Percentiles rank a stretch among this genome's conserved stretches.
Conservation (phyloP, 768 basidiomycete genomes). For the Pulveroboletus sp. region DNA sequence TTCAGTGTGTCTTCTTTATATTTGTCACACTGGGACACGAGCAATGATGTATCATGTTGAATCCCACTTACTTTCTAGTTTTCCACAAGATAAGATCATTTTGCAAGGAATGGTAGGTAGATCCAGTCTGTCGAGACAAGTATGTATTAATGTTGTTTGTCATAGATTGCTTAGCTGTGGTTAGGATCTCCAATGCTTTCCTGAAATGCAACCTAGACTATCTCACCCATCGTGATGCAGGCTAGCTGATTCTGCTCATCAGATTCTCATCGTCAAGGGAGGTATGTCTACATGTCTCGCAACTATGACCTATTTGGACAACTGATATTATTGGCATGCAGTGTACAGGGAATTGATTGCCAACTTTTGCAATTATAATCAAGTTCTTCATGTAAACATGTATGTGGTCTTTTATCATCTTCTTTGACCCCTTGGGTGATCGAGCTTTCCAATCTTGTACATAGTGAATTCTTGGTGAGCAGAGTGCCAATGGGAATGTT, state of each 20-base stretch:
- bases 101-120: conserved; percentile 12
- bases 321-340: conserved; percentile 8
- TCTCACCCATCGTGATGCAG: conserved; percentile 6
- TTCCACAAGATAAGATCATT: not conserved
- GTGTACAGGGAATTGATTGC: conserved; percentile 13
- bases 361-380: conserved; percentile 12
- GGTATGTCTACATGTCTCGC: conserved; percentile 4
- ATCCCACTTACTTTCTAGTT: conserved; percentile 1
- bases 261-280: conserved; percentile 16
- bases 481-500: not conserved
- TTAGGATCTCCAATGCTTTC: not conserved
- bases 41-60: not conserved
- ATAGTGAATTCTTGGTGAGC: conserved; percentile 18
- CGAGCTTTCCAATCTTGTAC: not conserved
- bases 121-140: not conserved
- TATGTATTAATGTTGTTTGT: not conserved
- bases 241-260: conserved; percentile 14
- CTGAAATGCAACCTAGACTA: not conserved
- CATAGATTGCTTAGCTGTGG: conserved; percentile 20
- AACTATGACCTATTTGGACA: not conserved
- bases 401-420: conserved; percentile 1
- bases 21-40: not conserved
- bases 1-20: conserved; percentile 11
- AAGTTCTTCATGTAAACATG: conserved; percentile 7
- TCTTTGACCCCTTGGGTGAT: not conserved